A percentile compares a stretch with the other conserved stretches of the same genome.
These are phyloP conservation scores for Eleusine coracana DNA, from an alignment of 176 grass and related monocot genomes.

Conservation along the genomic window DNA sequence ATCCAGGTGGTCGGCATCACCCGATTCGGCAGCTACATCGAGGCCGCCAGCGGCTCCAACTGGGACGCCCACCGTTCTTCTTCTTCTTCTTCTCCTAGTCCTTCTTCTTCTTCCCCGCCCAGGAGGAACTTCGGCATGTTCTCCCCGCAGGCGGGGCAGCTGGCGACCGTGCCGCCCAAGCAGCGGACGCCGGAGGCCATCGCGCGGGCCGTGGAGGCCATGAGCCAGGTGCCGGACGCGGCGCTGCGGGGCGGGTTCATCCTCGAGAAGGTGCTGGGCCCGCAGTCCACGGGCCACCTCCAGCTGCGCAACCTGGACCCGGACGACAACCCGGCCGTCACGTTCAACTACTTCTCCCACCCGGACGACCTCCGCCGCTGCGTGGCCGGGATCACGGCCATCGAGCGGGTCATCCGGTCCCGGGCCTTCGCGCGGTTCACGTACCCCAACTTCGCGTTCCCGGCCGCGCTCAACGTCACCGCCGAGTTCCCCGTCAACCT, in stretches of 20 bases:
- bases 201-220: conserved; percentile 41
- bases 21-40: conserved; percentile 76
- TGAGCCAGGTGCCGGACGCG: conserved; percentile 43
- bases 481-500: conserved; percentile 61
- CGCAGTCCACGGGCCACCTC: conserved; percentile 62
- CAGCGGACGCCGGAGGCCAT: conserved; percentile 51
- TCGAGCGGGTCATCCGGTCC: conserved; percentile 60
- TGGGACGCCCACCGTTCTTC: conserved; percentile 30
- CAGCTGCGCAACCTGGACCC: conserved; percentile 58
- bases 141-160: conserved; percentile 60
- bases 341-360: conserved; percentile 86
- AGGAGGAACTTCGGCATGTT: conserved; percentile 71
- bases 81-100: no score
- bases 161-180: conserved; percentile 52
- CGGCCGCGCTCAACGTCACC: conserved; percentile 56
- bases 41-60: conserved; percentile 73
- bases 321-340: conserved; percentile 64
- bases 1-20: conserved; percentile 92
- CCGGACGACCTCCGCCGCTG: conserved; percentile 70
- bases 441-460: conserved; percentile 56
- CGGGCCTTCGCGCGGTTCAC: conserved; percentile 65
- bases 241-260: conserved; percentile 78
- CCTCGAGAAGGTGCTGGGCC: conserved; percentile 77
- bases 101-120: not conserved
- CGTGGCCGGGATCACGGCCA: conserved; percentile 56